phyloP scores from a whole-genome alignment of 2,329 filamentous ascomycete genomes.

The Blastomyces percursus region DNA sequence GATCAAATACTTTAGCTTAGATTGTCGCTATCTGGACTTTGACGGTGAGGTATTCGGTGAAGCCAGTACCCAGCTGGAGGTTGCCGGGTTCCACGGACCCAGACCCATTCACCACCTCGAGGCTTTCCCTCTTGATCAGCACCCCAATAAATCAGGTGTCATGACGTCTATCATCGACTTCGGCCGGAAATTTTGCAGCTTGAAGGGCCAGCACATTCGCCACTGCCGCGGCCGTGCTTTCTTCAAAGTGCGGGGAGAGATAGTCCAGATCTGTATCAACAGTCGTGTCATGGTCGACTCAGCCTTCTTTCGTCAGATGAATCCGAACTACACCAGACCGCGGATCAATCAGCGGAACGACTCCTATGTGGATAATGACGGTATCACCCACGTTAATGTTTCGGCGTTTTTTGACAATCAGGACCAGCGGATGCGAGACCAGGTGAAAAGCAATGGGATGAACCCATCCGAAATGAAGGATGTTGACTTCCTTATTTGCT shows the following conservation, averaged over 20 bases:
- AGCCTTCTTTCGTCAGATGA: slow-evolving; percentile 18
- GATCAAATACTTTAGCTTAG: neutral
- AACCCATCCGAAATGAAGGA: slow-evolving; percentile 8
- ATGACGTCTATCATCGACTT: slow-evolving; percentile 19
- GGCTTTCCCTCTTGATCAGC: slow-evolving; percentile 24
- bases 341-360: slow-evolving; percentile 11
- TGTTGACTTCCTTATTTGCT: slow-evolving; percentile 16
- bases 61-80: slow-evolving; percentile 17
- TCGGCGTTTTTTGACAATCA: slow-evolving; percentile 9
- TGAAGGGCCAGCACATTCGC: slow-evolving; percentile 20
- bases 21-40: slow-evolving; percentile 23
- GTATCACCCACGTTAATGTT: slow-evolving; percentile 6
- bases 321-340: slow-evolving; percentile 18
- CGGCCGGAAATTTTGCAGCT: slow-evolving; percentile 21
- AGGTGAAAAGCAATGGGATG: slow-evolving; percentile 9
- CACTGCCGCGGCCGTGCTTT: slow-evolving; percentile 26
- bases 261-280: slow-evolving; percentile 16
- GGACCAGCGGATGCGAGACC: slow-evolving; percentile 9
- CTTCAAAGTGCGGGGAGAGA: slow-evolving; percentile 22
- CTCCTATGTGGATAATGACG: neutral
- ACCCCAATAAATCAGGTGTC: slow-evolving; percentile 17
- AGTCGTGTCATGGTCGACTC: slow-evolving; percentile 17
- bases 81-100: slow-evolving; percentile 21
- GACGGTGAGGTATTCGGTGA: slow-evolving; percentile 20
- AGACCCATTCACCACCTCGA: slow-evolving; percentile 22